A percentile compares a stretch with the other conserved stretches of the same genome.
Conservation (phyloP, 1,284 basidiomycete genomes). For the Apiotrichum brassicae region DNA sequence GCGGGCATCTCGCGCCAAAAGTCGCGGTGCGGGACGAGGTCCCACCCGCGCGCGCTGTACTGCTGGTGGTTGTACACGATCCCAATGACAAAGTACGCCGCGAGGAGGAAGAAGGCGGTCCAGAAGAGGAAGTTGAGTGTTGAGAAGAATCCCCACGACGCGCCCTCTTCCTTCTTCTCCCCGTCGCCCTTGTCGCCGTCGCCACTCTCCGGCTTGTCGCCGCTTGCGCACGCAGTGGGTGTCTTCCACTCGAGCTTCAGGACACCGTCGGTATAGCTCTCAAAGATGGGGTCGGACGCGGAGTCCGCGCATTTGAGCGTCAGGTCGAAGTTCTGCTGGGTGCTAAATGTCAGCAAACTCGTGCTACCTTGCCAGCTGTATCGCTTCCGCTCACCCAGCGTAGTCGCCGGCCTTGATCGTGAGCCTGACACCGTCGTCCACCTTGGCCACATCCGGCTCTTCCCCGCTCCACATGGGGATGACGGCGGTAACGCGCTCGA, state of each 20-base stretch:
- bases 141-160: constrained; percentile 21
- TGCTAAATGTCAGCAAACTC: constrained; percentile 7
- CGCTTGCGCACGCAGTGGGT: constrained; percentile 39
- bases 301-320: constrained; percentile 9
- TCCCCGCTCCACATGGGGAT: constrained; percentile 41
- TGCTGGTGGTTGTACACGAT: constrained; percentile 48
- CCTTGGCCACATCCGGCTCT: constrained; percentile 26
- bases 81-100: constrained; percentile 43
- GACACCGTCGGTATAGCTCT: constrained; percentile 32
- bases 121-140: constrained; percentile 41
- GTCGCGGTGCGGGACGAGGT: constrained; percentile 46
- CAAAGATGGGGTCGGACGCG: constrained; percentile 4
- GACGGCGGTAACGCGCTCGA: constrained; percentile 40
- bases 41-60: constrained; percentile 46
- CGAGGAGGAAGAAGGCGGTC: constrained; percentile 22
- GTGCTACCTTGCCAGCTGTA: neutral
- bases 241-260: constrained; percentile 40
- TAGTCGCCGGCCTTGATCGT: constrained; percentile 33
- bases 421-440: constrained; percentile 31
- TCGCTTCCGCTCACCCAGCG: constrained; percentile 35
- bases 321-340: constrained; percentile 1
- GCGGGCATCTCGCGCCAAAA: constrained; percentile 47
- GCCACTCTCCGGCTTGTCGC: neutral
- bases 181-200: constrained; percentile 12
- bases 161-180: too few species aligned